These are phyloP conservation scores for Phytophthora kernoviae DNA, from an alignment of 352 stramenopile genomes.

Conservation along the genomic window DNA sequence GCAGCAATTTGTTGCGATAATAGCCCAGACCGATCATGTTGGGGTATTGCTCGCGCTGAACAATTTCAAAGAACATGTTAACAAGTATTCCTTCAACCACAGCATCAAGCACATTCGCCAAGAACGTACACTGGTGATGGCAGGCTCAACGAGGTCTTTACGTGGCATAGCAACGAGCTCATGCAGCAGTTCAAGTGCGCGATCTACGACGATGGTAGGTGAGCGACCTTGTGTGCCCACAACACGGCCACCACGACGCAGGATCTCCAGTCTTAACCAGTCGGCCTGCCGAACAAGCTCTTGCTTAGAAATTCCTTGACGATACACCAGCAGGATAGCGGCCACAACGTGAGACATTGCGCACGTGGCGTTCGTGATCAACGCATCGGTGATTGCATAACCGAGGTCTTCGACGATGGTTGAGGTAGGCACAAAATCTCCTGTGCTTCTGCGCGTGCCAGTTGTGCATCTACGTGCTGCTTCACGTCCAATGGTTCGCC, in stretches of 20 bases:
- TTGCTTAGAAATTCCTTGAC: constrained; percentile 73
- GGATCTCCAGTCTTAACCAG: constrained; percentile 76
- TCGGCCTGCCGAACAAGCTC: constrained; percentile 77
- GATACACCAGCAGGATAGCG: constrained; percentile 78
- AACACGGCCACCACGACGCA: constrained; percentile 71
- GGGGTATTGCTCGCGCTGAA: constrained; percentile 75
- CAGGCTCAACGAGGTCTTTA: constrained; percentile 81
- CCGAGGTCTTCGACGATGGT: constrained; percentile 65
- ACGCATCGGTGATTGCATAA: constrained; percentile 76
- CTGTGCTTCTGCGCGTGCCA: constrained; percentile 32
- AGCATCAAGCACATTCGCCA: neutral
- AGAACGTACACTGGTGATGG: constrained; percentile 66
- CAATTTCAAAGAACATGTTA: constrained; percentile 8
- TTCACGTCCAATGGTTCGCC: constrained; percentile 70
- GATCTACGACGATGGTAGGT: constrained; percentile 67
- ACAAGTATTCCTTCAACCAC: constrained; percentile 13
- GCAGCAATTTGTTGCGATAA: constrained; percentile 88
- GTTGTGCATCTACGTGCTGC: constrained; percentile 41
- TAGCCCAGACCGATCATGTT: constrained; percentile 90
- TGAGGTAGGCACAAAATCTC: constrained; percentile 40
- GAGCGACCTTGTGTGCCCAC: constrained; percentile 73
- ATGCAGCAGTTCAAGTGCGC: constrained; percentile 64
- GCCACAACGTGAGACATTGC: constrained; percentile 78
- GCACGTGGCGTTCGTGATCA: constrained; percentile 72
- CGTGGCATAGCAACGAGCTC: constrained; percentile 74